These are phyloP conservation scores for Fraxinus floribunda DNA, from an alignment of 305 asterid species.

Conservation along the genomic window DNA sequence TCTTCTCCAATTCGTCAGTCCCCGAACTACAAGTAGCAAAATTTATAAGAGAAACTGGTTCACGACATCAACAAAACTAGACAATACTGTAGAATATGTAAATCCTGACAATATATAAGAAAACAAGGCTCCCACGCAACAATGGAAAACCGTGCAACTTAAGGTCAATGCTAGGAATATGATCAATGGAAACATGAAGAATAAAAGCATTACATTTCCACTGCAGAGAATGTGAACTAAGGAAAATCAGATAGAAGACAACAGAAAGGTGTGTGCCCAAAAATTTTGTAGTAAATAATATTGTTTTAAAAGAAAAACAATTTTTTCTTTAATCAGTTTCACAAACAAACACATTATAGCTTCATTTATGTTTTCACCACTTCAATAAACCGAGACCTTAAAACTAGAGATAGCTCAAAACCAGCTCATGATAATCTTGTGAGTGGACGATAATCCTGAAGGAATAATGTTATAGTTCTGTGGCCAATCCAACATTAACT, in stretches of 20 bases:
- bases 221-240: background rate
- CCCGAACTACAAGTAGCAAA: slow-evolving; percentile 40
- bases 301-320: background rate
- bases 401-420: background rate
- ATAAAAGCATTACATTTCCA: background rate
- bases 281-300: background rate
- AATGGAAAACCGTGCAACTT: background rate
- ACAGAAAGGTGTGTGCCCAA: background rate
- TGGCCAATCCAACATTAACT: background rate
- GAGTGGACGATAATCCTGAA: background rate
- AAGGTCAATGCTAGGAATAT: background rate
- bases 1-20: slow-evolving; percentile 56
- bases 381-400: background rate
- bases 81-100: background rate
- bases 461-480: background rate
- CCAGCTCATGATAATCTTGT: background rate
- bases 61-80: background rate
- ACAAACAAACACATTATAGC: background rate
- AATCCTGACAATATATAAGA: background rate
- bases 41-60: background rate
- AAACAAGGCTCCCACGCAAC: background rate
- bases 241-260: background rate
- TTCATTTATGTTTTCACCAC: background rate
- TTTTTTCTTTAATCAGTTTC: background rate
- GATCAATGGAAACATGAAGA: background rate